phyloP scores from a whole-genome alignment of 768 basidiomycete species.

The Tylopilus felleus region DNA sequence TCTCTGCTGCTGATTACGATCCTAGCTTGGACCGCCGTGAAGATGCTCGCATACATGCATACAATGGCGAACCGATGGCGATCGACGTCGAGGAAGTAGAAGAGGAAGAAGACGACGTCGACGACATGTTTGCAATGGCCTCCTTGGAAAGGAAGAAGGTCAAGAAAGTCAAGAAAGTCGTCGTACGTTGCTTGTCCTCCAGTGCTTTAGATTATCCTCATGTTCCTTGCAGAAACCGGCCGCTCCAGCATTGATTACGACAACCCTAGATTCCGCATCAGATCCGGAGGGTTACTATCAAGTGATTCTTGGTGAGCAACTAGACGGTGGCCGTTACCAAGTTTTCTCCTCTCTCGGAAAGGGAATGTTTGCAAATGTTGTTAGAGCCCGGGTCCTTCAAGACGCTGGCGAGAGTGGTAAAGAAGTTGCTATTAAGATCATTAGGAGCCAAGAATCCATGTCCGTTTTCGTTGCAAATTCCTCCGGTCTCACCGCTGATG shows the following conservation, averaged over 20 bases:
- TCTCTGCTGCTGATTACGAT: constrained; percentile 93
- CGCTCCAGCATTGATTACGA: constrained; percentile 64
- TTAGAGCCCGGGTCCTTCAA: constrained; percentile 79
- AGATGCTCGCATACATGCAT: constrained; percentile 71
- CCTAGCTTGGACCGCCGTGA: constrained; percentile 78
- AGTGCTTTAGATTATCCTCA: background rate
- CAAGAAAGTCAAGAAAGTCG: constrained; percentile 57
- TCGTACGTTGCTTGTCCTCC: constrained; percentile 36
- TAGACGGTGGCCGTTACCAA: constrained; percentile 90
- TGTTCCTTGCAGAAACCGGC: constrained; percentile 38
- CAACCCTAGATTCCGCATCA: constrained; percentile 85
- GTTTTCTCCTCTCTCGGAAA: constrained; percentile 95
- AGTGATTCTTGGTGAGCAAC: constrained; percentile 88
- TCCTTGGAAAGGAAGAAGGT: constrained; percentile 43
- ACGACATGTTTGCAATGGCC: constrained; percentile 91
- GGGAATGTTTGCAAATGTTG: constrained; percentile 98
- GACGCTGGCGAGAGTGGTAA: constrained; percentile 51
- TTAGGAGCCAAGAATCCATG: constrained; percentile 96
- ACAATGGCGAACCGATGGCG: constrained; percentile 35
- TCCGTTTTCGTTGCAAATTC: constrained; percentile 39
- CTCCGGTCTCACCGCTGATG: constrained; percentile 3
- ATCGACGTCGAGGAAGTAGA: constrained; percentile 49
- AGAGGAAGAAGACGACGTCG: constrained; percentile 73
- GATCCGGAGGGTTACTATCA: constrained; percentile 96
- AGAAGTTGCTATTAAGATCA: constrained; percentile 98